A percentile compares a stretch with the other conserved stretches of the same genome.
phyloP scores from a whole-genome alignment of 2,329 filamentous ascomycete species.

The Calonectria pauciramosa region DNA sequence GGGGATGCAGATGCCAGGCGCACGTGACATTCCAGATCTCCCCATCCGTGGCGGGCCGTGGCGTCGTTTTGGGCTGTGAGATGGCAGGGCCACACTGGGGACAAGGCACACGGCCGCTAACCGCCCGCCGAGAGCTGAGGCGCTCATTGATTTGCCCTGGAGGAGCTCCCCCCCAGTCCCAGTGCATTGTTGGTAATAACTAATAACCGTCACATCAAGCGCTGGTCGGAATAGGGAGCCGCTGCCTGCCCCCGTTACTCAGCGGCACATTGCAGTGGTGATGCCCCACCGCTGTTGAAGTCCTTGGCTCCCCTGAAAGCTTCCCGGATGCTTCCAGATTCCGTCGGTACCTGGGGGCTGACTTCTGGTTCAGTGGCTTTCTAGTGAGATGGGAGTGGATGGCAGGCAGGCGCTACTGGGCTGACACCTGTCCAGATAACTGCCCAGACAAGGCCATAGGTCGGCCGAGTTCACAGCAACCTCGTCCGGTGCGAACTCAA shows the following conservation, averaged over 20 bases:
- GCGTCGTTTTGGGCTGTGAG: not conserved
- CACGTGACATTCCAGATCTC: not conserved
- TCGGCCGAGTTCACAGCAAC: constrained; percentile 6
- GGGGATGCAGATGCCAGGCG: not conserved
- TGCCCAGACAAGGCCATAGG: not conserved
- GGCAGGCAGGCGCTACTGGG: not conserved
- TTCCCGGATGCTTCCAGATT: constrained; percentile 4
- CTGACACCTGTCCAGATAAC: constrained; percentile 16
- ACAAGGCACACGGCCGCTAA: constrained; percentile 5
- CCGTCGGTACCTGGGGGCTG: constrained; percentile 1
- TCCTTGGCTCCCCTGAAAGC: not conserved
- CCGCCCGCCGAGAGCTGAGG: not conserved
- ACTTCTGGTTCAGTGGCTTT: not conserved
- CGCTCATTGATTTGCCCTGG: not conserved
- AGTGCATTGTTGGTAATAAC: not conserved
- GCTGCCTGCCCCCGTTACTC: not conserved
- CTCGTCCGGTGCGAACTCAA: not conserved
- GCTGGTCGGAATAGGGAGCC: not conserved
- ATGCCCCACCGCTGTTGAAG: not conserved
- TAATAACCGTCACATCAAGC: not conserved
- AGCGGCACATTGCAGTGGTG: not conserved
- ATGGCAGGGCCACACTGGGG: not conserved
- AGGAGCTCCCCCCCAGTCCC: not conserved
- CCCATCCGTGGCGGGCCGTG: not conserved
- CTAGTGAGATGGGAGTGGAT: not conserved